Conservation (phyloP, 768 basidiomycete genomes). For the Auriculariales sp. region DNA sequence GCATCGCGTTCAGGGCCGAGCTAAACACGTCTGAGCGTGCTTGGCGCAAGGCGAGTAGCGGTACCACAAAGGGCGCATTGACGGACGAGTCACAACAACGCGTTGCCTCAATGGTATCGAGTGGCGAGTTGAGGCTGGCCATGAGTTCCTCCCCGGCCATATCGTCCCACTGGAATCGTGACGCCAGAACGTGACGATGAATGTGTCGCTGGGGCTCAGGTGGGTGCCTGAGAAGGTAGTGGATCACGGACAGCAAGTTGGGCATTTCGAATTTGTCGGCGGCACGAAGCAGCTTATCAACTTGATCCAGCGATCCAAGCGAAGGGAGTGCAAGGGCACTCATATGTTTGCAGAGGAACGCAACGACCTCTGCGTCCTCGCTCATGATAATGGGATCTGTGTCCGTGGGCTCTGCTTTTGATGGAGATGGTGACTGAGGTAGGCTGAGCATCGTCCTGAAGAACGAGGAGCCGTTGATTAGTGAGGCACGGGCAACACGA, state of each 20-base stretch:
- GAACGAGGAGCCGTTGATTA: not conserved
- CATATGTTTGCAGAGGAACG: not conserved
- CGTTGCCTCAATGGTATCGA: not conserved
- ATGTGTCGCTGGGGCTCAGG: not conserved
- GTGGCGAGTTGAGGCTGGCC: not conserved
- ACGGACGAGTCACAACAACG: too few relatives aligned
- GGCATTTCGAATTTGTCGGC: slow-evolving; percentile 1
- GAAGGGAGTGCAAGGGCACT: not conserved
- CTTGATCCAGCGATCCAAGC: not conserved
- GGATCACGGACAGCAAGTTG: not conserved
- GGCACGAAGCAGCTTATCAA: not conserved
- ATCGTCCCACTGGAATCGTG: not conserved
- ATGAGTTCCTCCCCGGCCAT: not conserved
- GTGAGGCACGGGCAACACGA: not conserved
- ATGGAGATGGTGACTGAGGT: not conserved
- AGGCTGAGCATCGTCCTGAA: not conserved
- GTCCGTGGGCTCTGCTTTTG: too few relatives aligned
- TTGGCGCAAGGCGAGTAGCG: not conserved
- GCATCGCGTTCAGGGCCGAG: not conserved
- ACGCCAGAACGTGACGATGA: not conserved
- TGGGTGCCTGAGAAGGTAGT: not conserved
- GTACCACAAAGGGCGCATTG: not conserved
- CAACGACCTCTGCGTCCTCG: not conserved
- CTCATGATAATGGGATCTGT: not conserved
- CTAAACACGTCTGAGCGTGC: not conserved